These are phyloP conservation scores for Penicillium verhagenii DNA, from an alignment of 495 filamentous ascomycete genomes.

Conservation along the genomic window DNA sequence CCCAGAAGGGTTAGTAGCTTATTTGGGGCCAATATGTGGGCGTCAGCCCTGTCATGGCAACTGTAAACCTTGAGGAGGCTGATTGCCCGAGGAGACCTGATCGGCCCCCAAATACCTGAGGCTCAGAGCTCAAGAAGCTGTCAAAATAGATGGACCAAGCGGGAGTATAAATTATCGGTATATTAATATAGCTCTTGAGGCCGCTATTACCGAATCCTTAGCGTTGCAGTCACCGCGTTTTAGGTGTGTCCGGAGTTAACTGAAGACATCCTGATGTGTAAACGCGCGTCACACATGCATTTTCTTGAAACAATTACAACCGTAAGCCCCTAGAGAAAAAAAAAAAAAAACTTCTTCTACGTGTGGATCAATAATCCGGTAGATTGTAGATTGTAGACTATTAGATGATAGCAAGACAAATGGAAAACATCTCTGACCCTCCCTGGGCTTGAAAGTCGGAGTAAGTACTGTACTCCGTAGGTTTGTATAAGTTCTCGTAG, in stretches of 20 bases:
- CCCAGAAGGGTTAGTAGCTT: not conserved
- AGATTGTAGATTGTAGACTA: no score
- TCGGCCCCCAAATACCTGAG: slow-evolving; percentile 15
- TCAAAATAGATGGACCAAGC: not conserved
- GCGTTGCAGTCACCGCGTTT: not conserved
- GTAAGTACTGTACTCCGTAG: not conserved
- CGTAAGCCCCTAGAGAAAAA: no score
- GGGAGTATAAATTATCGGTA: no score
- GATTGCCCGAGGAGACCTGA: not conserved
- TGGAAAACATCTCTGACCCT: not conserved
- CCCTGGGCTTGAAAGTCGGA: no score
- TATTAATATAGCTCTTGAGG: not conserved
- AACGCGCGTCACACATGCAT: not conserved
- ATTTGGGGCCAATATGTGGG: not conserved
- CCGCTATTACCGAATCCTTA: not conserved
- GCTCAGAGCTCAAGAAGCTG: not conserved
- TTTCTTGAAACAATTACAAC: not conserved
- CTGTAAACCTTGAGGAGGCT: not conserved
- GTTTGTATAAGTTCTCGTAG: no score
- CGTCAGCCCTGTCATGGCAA: slow-evolving; percentile 4
- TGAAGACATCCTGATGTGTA: not conserved
- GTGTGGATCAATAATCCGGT: no score
- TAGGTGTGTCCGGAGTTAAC: not conserved
- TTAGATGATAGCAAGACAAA: not conserved
- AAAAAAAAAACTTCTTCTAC: no score